Base-by-base conservation (phyloP, 129 eudicot species). In the Apium graveolens region DNA sequence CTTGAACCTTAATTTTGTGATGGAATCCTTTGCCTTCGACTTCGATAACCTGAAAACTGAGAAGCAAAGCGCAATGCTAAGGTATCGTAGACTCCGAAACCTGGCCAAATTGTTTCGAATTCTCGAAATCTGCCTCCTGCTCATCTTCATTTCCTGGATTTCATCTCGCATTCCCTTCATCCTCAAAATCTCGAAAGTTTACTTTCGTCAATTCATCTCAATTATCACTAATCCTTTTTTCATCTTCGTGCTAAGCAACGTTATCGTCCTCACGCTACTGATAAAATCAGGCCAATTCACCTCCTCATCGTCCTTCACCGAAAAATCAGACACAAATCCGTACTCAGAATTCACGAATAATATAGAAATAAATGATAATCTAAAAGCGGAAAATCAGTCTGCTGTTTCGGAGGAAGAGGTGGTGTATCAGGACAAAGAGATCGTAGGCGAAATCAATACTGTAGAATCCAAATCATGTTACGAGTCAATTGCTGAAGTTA, bases 181-280 rank as follows among this genome's bases (percentile, higher is more conserved):
- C 77, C 49, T 90, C 79, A 86, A 68, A 84, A 78, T 86, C 68
- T 84, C 84, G 78, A 81, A 86, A 78, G 85, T 87, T 63, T 91
- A 88, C 39, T 81, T 87, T 81, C 93, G 90, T 13, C 85, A 44
- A 35, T 68, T 90, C 70, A 5, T 87, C 26, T 34, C 85, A n/a
- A 20, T 90, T 78, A 12, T 90, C 81, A 41, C 88, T 43, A 90
- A 87, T 73, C 96, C 91, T 20, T 85, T 90, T 81, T 91, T 87
- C 77, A 84, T 94, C 43, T 94, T 94, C 84, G 76, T 90, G 1
- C 78, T 94, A 81, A 78, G 97, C 70, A 94, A 94, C 79, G 84
- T 82, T 53, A 91, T 94, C 31, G 97, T 94, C 21, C 68, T 94
- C 18, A 87, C 87, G 35, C 91, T 94, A 11, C 77, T 94, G n/a